Evolutionary conservation across 2,329 filamentous ascomycete genomes (phyloP).

Genomic region (Penicillium sp.): DNA sequence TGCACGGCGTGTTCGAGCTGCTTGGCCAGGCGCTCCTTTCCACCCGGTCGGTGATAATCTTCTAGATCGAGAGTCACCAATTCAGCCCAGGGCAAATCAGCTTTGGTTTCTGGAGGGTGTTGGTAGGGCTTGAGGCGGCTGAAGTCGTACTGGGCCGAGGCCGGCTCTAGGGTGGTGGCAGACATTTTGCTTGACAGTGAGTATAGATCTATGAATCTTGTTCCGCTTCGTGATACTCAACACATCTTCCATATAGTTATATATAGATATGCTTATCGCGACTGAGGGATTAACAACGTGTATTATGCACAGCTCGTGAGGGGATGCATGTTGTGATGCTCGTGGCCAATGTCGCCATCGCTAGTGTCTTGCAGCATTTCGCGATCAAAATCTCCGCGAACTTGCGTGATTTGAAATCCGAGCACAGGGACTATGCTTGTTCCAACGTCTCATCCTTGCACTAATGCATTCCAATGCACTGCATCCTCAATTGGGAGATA

Average conservation of each 20-base stretch:
- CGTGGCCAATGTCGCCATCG: neutral
- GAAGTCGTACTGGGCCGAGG: slow-evolving; percentile 7
- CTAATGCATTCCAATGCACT: too few species aligned
- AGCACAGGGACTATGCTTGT: too few species aligned
- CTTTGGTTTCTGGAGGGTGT: slow-evolving; percentile 13
- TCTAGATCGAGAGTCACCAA: slow-evolving; percentile 56
- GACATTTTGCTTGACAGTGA: neutral
- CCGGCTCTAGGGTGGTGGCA: neutral
- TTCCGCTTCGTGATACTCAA: too few species aligned
- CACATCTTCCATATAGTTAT: neutral
- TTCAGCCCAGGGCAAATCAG: slow-evolving; percentile 46
- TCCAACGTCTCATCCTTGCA: neutral
- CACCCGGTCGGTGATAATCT: slow-evolving; percentile 51
- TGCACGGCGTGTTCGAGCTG: slow-evolving; percentile 55
- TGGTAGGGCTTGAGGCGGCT: slow-evolving; percentile 10
- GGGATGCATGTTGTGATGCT: neutral
- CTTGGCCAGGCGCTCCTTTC: slow-evolving; percentile 52
- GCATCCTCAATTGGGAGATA: neutral
- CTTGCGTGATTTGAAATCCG: neutral
- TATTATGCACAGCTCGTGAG: neutral
- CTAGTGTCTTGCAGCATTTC: neutral
- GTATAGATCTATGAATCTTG: too few species aligned
- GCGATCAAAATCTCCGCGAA: too few species aligned
- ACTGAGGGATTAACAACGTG: neutral
- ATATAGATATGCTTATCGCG: too few species aligned